Evolutionary conservation across 1,284 basidiomycete species (phyloP).

Genomic region (Microbotryomycetes sp.): DNA sequence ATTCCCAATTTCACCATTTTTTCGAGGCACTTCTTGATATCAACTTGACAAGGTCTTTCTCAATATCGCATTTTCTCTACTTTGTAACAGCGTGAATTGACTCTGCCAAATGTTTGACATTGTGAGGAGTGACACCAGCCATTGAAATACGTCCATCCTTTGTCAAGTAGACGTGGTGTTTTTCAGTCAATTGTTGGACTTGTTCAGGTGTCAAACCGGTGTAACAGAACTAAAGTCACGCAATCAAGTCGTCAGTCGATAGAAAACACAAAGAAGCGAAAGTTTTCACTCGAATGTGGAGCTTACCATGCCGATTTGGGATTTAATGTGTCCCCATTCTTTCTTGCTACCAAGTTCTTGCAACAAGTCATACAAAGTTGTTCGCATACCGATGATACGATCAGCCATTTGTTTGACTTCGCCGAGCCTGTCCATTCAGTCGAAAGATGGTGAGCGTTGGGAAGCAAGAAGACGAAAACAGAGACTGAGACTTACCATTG

Average conservation of each 20-base stretch:
- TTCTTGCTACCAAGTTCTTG: constrained; percentile 63
- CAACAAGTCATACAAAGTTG: constrained; percentile 69
- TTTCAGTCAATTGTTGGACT: constrained; percentile 63
- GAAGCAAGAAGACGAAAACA: not conserved
- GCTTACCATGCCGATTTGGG: constrained; percentile 73
- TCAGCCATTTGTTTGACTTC: constrained; percentile 90
- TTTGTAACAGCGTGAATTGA: constrained; percentile 58
- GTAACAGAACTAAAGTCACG: constrained; percentile 2
- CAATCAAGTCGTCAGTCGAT: not conserved
- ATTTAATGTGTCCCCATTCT: constrained; percentile 78
- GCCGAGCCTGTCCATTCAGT: constrained; percentile 35
- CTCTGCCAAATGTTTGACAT: constrained; percentile 71
- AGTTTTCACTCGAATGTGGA: too few species aligned
- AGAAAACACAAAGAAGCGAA: constrained; percentile 48
- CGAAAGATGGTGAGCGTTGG: too few species aligned
- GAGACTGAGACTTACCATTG: constrained; percentile 41
- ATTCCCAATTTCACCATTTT: too few species aligned
- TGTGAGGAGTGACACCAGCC: constrained; percentile 74
- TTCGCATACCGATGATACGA: constrained; percentile 83
- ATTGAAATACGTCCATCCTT: constrained; percentile 32
- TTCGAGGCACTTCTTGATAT: too few species aligned
- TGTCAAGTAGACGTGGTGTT: constrained; percentile 86
- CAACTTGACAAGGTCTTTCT: not conserved
- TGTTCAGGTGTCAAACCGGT: constrained; percentile 49
- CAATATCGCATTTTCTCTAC: constrained; percentile 15